Evolutionary conservation across 2,329 filamentous ascomycete genomes (phyloP), one percentile per base, ranked within the genome.

Genomic region (Colletotrichum neosansevieriae): DNA sequence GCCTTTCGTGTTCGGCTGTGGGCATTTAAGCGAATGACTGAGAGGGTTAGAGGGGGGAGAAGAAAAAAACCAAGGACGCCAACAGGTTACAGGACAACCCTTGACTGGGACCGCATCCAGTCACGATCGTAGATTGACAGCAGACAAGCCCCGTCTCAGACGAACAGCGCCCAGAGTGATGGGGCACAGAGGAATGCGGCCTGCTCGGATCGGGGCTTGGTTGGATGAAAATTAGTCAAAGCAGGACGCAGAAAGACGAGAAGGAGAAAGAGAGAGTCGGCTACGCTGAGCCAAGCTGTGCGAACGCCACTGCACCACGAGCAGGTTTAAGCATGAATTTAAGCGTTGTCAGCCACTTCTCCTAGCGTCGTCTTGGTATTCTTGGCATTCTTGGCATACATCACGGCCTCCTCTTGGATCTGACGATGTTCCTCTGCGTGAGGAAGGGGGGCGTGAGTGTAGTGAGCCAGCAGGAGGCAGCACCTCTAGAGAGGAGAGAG

Each of bases 271-370:
- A 24, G 24, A 24, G 4, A 24, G 4, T 24, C 24, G 24, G 24
- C 24, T 24, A 5, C 24, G 4, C 15, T 54, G 32, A 44, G 62
- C 56, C 57, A 54, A 47, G 50, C 49, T 49, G 51, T n/a, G 51
- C 24, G 32, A 36, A 56, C 58, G 62, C 67, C 67, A 58, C 62
- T 17, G 61, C 67, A 62, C 62, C 62, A 63, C 67, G 63, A 70
- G 69, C 69, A 71, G 56, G 63, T 82, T 83, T 83, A 83, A 83
- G 81, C 81, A 83, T 83, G 80, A 81, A 81, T 83, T 83, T 83
- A 83, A 83, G 80, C 81, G 80, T 83, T 82, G 78, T 77, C 78
- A 80, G 80, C 79, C 79, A 81, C 77, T 58, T 32, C 29, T 57
- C 49, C 67, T 71, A 71, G 69, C 67, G 69, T 21, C 44, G 54